Evolutionary conservation across 2,329 filamentous ascomycete genomes (phyloP), one percentile per base, ranked within the genome.

Genomic region (Curvularia sp.): DNA sequence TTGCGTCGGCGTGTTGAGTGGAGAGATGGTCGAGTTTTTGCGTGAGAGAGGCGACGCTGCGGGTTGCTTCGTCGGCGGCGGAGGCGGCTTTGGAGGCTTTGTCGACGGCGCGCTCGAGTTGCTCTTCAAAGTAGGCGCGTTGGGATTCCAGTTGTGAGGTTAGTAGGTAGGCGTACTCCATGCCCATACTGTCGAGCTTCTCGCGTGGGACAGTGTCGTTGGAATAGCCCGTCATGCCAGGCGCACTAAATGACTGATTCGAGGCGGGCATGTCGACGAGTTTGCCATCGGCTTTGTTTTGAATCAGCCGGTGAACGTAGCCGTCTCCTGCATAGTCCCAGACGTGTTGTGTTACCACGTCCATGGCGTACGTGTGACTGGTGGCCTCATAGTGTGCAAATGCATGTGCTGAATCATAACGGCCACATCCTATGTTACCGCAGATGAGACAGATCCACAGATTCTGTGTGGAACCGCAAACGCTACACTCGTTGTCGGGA

Each of bases 301-400:
- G 90, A 55, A 99, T 96, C 51, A 98, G 86, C 9, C 95, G 89
- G 77, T 99, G 95, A 49, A 98, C 95, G 84, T 97, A 99, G 72
- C 90, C 91, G 73, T 99, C 95, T 4, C 92, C 93, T 0, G 91
- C 92, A 65, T 99, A 99, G 77, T 99, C 95, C 95, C 95, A 99
- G 1, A 99, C 93, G 68, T 97, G 90, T 75, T 99, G 94, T 0
- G 93, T 96, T 61, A 90, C 88, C 38, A 98, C 86, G 75, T 99
- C 95, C 75, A 99, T 90, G 26, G 93, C 90, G 74, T 97, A 99
- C 63, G 90, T 91, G 77, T 99, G 95, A 4, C 88, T 87, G 3
- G 92, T 96, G 55, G 91, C 86, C 77, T 96, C 93, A 86, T 92
- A 97, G 77, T 97, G 93, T 12, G 91, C 89, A 75, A 96, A 97